A percentile compares a stretch with the other conserved stretches of the same genome.
Evolutionary conservation across 495 filamentous ascomycete species (phyloP).

Genomic region (Thozetella sp.): DNA sequence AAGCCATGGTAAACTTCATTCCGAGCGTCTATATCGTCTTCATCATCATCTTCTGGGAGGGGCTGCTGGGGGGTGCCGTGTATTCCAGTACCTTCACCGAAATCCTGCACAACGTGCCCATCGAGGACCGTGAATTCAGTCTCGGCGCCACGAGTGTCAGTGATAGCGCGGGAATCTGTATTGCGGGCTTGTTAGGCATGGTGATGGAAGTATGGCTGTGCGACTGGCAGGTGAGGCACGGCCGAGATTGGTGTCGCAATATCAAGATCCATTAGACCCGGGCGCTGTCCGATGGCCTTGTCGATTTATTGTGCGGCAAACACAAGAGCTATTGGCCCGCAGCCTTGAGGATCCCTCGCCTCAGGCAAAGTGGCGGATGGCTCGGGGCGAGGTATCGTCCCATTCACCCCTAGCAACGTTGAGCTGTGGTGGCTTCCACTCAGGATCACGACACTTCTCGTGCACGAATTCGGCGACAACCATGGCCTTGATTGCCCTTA

Average conservation of each 20-base stretch:
- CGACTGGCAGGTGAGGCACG: conserved; percentile 74
- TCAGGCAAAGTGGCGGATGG: too few relatives aligned
- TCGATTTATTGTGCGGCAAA: too few relatives aligned
- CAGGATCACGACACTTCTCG: background rate
- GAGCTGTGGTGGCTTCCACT: conserved; percentile 1
- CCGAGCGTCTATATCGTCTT: conserved; percentile 85
- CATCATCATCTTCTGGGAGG: conserved; percentile 91
- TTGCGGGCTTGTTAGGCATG: conserved; percentile 86
- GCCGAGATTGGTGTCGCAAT: conserved; percentile 73
- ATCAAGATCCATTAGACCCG: conserved; percentile 30
- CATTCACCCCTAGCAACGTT: background rate
- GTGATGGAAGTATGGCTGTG: conserved; percentile 83
- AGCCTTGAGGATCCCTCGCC: too few relatives aligned
- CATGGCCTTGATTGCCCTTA: background rate
- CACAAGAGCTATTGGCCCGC: too few relatives aligned
- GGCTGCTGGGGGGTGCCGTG: conserved; percentile 83
- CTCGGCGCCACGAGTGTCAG: conserved; percentile 88
- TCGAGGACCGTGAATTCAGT: conserved; percentile 85
- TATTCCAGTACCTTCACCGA: conserved; percentile 97
- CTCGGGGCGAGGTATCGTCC: too few relatives aligned
- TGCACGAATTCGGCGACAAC: background rate
- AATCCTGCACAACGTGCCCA: conserved; percentile 77
- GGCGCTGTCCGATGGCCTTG: too few relatives aligned
- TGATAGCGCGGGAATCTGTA: conserved; percentile 87
- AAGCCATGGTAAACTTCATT: conserved; percentile 77